Conservation (phyloP, 495 filamentous ascomycete species). For the Podospora anserina region DNA sequence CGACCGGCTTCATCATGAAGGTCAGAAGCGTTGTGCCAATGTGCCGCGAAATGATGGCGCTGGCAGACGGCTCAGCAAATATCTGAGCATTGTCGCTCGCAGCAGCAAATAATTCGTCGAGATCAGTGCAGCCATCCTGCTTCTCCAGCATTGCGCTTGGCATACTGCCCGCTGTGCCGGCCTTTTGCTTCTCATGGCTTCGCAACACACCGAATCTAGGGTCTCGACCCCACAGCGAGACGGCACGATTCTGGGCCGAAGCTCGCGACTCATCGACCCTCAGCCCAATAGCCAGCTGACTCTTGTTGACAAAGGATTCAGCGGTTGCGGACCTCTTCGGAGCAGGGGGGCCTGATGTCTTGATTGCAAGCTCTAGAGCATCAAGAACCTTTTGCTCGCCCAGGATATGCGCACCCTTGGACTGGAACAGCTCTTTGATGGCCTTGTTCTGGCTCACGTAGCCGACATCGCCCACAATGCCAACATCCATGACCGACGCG, state of each 20-base stretch:
- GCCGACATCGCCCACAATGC: slow-evolving; percentile 24
- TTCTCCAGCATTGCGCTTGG: background rate
- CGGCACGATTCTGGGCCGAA: no score
- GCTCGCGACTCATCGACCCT: background rate
- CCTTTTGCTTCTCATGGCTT: no score
- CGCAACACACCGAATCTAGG: background rate
- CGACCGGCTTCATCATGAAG: slow-evolving; percentile 3
- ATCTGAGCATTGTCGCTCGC: background rate
- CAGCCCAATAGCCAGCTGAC: background rate
- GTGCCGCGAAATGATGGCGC: background rate
- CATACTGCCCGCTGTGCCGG: background rate
- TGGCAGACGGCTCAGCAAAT: background rate
- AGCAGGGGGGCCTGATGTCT: background rate
- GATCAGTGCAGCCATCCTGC: background rate
- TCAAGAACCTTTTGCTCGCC: background rate
- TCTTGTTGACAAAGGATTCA: background rate
- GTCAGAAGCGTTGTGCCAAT: background rate
- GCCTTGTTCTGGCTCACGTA: slow-evolving; percentile 13
- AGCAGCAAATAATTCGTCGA: background rate
- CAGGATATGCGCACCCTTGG: background rate
- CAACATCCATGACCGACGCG: slow-evolving; percentile 23
- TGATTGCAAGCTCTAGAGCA: background rate
- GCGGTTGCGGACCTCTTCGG: background rate
- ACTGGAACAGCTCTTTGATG: background rate
- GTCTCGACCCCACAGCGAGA: background rate